These are phyloP conservation scores for Punica granatum DNA, from an alignment of 345 rosid genomes.

Conservation along the genomic window DNA sequence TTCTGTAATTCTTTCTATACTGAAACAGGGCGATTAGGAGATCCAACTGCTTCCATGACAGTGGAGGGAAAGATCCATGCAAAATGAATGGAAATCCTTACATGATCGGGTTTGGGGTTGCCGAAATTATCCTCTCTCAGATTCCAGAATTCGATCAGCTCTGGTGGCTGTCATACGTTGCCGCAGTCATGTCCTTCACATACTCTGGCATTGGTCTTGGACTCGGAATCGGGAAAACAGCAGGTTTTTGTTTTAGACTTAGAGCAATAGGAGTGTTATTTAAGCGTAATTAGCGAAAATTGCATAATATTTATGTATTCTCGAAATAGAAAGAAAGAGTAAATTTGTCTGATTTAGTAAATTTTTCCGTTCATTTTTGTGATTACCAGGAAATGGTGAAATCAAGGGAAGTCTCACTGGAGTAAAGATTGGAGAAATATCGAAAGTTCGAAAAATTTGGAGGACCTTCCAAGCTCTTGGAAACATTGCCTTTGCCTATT, in stretches of 20 bases:
- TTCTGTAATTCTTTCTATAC: slow-evolving; percentile 2
- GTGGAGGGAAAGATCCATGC: slow-evolving; percentile 41
- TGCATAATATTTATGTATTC: too few species aligned
- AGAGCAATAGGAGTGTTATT: neutral
- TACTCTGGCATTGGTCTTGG: slow-evolving; percentile 44
- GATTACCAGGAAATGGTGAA: slow-evolving; percentile 14
- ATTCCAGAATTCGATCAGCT: slow-evolving; percentile 43
- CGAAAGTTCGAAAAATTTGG: slow-evolving; percentile 29
- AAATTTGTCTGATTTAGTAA: too few species aligned
- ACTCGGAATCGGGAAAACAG: slow-evolving; percentile 35
- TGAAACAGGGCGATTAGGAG: slow-evolving; percentile 40
- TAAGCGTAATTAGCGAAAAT: too few species aligned
- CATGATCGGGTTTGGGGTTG: slow-evolving; percentile 48
- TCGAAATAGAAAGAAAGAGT: too few species aligned
- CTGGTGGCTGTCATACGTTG: slow-evolving; percentile 45
- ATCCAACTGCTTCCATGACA: slow-evolving; percentile 55
- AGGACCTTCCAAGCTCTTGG: slow-evolving; percentile 41
- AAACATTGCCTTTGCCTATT: slow-evolving; percentile 42
- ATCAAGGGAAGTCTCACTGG: slow-evolving; percentile 36
- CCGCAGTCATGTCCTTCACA: slow-evolving; percentile 46
- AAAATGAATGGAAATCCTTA: slow-evolving; percentile 38
- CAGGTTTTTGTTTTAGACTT: slow-evolving; percentile 16
- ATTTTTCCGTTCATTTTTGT: too few species aligned
- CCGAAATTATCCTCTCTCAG: slow-evolving; percentile 37
- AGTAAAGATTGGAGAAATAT: slow-evolving; percentile 23